Evolutionary conservation across 306 rosid species (phyloP).

Genomic region (Comarum palustre): DNA sequence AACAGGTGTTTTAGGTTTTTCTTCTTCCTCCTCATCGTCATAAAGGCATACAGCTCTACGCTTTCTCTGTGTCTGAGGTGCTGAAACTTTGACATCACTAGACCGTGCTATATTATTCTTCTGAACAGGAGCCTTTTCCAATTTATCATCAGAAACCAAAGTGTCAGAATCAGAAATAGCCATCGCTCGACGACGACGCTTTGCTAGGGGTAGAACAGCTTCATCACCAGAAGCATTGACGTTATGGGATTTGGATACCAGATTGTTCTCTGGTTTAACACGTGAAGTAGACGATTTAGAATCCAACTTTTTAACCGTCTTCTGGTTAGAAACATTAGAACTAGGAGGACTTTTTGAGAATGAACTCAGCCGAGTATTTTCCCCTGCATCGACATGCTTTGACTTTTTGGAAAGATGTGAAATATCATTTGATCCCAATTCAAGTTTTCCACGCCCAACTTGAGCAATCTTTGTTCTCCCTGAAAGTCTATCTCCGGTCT

Average conservation of each 20-base stretch:
- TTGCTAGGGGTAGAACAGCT: slow-evolving; percentile 43
- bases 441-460: slow-evolving; percentile 41
- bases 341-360: slow-evolving; percentile 43
- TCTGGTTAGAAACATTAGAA: slow-evolving; percentile 44
- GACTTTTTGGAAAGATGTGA: slow-evolving; percentile 56
- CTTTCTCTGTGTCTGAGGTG: slow-evolving; percentile 45
- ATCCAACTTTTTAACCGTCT: slow-evolving; percentile 43
- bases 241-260: slow-evolving; percentile 35
- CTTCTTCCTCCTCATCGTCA: slow-evolving; percentile 62
- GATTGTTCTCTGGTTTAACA: slow-evolving; percentile 54
- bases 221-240: slow-evolving; percentile 48
- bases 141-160: slow-evolving; percentile 44
- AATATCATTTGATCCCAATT: slow-evolving; percentile 43
- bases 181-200: slow-evolving; percentile 45
- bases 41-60: slow-evolving; percentile 82
- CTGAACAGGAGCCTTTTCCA: slow-evolving; percentile 33
- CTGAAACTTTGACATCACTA: slow-evolving; percentile 30
- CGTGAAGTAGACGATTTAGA: slow-evolving; percentile 42
- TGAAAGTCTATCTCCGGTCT: slow-evolving; percentile 34
- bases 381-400: slow-evolving; percentile 46
- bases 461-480: slow-evolving; percentile 51
- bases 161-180: slow-evolving; percentile 49
- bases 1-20: slow-evolving; percentile 78
- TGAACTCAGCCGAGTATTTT: slow-evolving; percentile 33
- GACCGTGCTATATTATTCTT: slow-evolving; percentile 38